Base-by-base conservation (phyloP, 1,284 basidiomycete genomes). In the Tilletia horrida region DNA sequence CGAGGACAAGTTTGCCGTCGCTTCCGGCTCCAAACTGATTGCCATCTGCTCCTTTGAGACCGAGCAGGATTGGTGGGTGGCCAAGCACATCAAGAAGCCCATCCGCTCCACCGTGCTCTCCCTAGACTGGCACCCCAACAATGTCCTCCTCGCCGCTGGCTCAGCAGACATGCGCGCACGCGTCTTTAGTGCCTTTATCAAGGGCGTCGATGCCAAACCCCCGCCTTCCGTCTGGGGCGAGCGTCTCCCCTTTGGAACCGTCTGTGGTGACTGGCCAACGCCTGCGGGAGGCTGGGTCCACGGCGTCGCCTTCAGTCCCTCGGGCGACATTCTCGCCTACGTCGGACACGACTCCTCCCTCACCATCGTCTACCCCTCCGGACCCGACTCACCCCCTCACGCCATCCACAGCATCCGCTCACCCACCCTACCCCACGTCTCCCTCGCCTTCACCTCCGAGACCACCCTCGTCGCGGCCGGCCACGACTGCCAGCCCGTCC, bases 1-100 rank as follows among this genome's bases (percentile, higher is more conserved):
- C 77, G 96, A 98, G 84, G 92, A 97, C 84, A 98, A 99, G 84
- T 99, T 99, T 82, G 96, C 96, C 2, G 96, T 99, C 29, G 95
- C 93, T 2, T 93, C 91, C 70, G 96, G 96, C 72, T 94, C 96
- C 7, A 87, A 91, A 90, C 74, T 78, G 47, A 78, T 81, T 59
- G 76, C 77, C 35, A 74, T 81, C 52, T 81, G 80, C 69, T 78
- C 76, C 63, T 81, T 81, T 27, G 80, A 81, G 59, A 74, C 77
- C 68, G 80, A 81, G 69, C 95, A 93, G 84, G 92, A 99, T 83
- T 99, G 96, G 96, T 99, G 96, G 96, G 93, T 97, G 1, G 90
- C 94, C 23, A 93, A 93, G 83, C 91, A 93, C 77, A 85, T 99
- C 83, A 98, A 98, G 88, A 97, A 97, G 83, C 96, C 96, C 14